These are phyloP conservation scores for Leavenworthia alabamica DNA, from an alignment of 345 rosid species.

Conservation along the genomic window DNA sequence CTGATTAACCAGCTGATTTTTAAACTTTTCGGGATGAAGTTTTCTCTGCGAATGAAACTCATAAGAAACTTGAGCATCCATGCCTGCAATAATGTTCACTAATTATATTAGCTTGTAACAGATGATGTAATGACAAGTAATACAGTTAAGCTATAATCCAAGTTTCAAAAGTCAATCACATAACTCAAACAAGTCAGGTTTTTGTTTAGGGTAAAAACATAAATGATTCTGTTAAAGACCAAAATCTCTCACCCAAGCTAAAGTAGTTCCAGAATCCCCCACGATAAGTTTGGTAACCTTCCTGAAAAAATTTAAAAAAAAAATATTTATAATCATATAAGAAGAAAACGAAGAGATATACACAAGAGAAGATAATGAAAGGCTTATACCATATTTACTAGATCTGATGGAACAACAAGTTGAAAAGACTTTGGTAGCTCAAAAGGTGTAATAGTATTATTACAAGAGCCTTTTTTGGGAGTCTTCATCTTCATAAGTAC, in stretches of 20 bases:
- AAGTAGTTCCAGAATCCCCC: conserved; percentile 99
- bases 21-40: conserved; percentile 66
- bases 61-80: conserved; percentile 91
- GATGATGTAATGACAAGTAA: background rate
- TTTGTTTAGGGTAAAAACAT: background rate
- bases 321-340: conserved; percentile 7
- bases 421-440: conserved; percentile 74
- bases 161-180: background rate
- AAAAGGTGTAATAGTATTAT: conserved; percentile 40
- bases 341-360: background rate
- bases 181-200: background rate
- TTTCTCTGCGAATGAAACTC: conserved; percentile 69
- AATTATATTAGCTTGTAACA: background rate
- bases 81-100: conserved; percentile 39
- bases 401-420: conserved; percentile 51
- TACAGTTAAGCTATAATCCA: background rate
- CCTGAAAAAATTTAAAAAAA: conserved; percentile 41
- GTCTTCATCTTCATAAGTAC: conserved; percentile 71
- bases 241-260: conserved; percentile 70
- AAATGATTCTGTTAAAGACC: background rate
- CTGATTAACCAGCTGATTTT: conserved; percentile 81
- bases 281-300: conserved; percentile 69
- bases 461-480: conserved; percentile 52
- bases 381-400: conserved; percentile 42
- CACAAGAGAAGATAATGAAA: background rate